Conservation (phyloP, 176 grass and related monocot species). For the Microstegium vimineum region DNA sequence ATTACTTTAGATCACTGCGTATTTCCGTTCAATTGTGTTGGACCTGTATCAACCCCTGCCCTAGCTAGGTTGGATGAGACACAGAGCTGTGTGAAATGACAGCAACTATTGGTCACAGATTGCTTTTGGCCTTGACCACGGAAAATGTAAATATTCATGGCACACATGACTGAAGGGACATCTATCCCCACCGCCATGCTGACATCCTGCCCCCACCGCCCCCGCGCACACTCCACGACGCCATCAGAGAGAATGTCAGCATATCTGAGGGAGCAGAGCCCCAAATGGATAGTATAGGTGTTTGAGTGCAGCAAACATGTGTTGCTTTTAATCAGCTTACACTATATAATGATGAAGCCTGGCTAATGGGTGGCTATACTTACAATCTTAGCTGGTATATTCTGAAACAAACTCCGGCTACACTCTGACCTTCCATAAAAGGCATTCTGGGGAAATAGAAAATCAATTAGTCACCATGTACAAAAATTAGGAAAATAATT, state of each 20-base stretch:
- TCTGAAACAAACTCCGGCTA: background rate
- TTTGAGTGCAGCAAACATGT: background rate
- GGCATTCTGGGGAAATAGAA: background rate
- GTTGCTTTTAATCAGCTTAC: background rate
- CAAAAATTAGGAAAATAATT: background rate
- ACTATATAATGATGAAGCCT: background rate
- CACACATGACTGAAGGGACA: background rate
- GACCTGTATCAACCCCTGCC: background rate
- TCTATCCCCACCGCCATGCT: background rate
- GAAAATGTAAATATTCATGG: background rate
- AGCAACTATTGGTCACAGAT: slow-evolving; percentile 1
- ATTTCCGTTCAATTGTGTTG: background rate
- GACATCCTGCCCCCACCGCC: background rate
- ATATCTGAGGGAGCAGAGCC: background rate
- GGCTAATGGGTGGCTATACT: background rate
- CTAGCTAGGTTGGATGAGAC: background rate
- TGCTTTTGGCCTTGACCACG: background rate
- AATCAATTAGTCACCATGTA: background rate
- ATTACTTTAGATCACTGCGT: background rate
- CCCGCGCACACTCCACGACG: background rate
- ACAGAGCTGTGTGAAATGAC: background rate
- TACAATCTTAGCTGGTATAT: background rate
- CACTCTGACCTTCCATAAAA: background rate
- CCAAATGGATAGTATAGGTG: background rate
- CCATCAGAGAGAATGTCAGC: background rate